Conservation (phyloP, 305 asterid species). For the Plantago rigida region DNA sequence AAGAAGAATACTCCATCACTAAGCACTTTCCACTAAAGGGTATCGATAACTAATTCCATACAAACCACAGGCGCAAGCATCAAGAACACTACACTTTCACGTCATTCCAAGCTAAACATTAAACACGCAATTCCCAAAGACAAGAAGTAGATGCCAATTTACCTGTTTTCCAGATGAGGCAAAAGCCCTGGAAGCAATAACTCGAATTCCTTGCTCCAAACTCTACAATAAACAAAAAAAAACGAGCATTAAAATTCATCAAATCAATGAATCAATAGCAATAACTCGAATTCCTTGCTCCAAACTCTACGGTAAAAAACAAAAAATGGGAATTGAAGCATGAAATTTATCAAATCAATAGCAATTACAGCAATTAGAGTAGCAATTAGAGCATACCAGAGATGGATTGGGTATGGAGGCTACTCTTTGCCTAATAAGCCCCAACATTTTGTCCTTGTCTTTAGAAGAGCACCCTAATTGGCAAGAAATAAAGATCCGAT, state of each 20-base stretch:
- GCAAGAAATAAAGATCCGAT: not conserved
- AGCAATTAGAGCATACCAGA: constrained; percentile 23
- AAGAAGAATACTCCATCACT: not conserved
- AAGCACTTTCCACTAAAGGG: not conserved
- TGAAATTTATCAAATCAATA: constrained; percentile 4
- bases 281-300: constrained; percentile 38
- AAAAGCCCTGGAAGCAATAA: constrained; percentile 33
- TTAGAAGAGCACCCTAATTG: not conserved
- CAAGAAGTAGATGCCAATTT: constrained; percentile 7
- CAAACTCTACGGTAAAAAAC: constrained; percentile 27
- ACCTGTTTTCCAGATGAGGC: constrained; percentile 46
- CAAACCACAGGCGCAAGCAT: not conserved
- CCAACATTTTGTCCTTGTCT: constrained; percentile 29
- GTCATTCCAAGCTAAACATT: not conserved
- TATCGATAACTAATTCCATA: too few relatives aligned
- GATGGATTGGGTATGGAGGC: constrained; percentile 33
- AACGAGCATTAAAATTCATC: constrained; percentile 3
- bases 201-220: constrained; percentile 41
- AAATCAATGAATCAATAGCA: constrained; percentile 20
- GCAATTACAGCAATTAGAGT: constrained; percentile 17
- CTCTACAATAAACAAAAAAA: constrained; percentile 23
- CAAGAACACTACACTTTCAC: not conserved
- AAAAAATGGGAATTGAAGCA: constrained; percentile 6
- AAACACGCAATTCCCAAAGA: too few relatives aligned
- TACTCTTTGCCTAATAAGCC: constrained; percentile 36